A percentile compares a stretch with the other conserved stretches of the same genome.
These are phyloP conservation scores for barley (Hordeum vulgare) DNA, from an alignment of 176 grass and related monocot species.

Conservation along the genomic window DNA sequence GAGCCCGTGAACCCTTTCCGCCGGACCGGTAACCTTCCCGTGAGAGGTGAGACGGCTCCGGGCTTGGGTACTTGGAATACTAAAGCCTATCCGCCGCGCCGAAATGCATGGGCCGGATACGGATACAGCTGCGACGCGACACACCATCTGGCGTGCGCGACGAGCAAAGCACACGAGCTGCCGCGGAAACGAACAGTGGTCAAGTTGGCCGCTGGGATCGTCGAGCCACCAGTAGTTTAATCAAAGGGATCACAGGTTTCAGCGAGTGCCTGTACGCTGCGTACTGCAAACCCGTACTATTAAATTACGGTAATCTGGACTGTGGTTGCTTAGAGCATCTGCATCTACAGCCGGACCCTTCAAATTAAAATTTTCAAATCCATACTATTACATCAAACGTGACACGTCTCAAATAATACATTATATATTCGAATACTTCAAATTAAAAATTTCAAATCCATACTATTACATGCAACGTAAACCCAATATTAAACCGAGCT, in stretches of 20 bases:
- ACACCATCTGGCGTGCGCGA: background rate
- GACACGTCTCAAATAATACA: no score
- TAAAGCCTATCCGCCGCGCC: background rate
- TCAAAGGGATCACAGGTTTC: background rate
- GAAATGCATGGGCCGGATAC: background rate
- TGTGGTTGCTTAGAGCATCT: background rate
- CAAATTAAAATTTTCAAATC: no score
- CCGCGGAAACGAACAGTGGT: background rate
- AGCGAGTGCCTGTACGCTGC: background rate
- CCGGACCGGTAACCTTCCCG: background rate
- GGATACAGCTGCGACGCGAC: background rate
- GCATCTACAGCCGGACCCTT: background rate
- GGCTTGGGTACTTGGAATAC: background rate
- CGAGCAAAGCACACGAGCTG: background rate
- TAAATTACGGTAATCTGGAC: background rate
- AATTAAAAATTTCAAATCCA: no score
- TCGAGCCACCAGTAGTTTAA: background rate
- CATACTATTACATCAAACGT: no score
- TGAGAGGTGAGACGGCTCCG: background rate
- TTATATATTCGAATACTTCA: no score
- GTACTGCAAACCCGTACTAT: background rate
- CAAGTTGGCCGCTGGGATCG: background rate
- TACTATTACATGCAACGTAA: no score
- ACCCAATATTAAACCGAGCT: no score
- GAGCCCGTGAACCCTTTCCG: background rate